Base-by-base conservation (phyloP, 2,329 filamentous ascomycete species). In the Diplocarpon mali region DNA sequence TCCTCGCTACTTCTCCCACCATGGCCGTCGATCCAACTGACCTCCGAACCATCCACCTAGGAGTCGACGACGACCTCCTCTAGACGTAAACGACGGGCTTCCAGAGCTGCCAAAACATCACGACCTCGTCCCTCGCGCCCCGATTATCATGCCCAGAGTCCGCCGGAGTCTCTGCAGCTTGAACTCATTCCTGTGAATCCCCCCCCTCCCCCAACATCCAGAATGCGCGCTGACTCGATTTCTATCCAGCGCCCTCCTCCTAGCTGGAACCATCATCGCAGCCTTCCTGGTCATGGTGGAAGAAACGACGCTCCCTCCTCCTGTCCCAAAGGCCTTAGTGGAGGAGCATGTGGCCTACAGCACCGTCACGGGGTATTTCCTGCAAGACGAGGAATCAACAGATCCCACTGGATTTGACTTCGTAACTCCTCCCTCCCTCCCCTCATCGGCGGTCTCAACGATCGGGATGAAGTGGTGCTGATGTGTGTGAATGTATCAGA, bases 331-430 rank as follows among this genome's bases (percentile, higher is more conserved):
- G n/a, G n/a, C n/a, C n/a, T n/a, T n/a, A 2, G 40, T 44, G n/a
- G 34, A 45, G 29, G 40, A 73, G n/a, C 44, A 55, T 42, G 39
- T 54, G 69, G 35, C 63, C 67, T 82, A 79, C 59, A 73, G 69
- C 0, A 74, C 78, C 0, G 69, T 83, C 2, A 65, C 68, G 0
- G 79, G 76, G 0, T 76, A 78, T 59, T 85, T 84, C 54, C 64
- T 75, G 17, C 80, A 85, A 57, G 79, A 83, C 56, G 71, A 81
- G 27, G 60, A 68, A 0, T 57, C 65, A 9, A 84, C 79, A 0
- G 64, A 77, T 43, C 64, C 76, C 1, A 64, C 60, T 3, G 69
- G 62, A 1, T 84, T 83, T 60, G 77, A 83, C 62, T 84, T 82
- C 55, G 80, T 83, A 64, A 64, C 49, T 81, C 7, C 20, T 7